These are phyloP conservation scores for Schizochytrium sp. DNA, from an alignment of 108 stramenopile genomes.

Conservation along the genomic window DNA sequence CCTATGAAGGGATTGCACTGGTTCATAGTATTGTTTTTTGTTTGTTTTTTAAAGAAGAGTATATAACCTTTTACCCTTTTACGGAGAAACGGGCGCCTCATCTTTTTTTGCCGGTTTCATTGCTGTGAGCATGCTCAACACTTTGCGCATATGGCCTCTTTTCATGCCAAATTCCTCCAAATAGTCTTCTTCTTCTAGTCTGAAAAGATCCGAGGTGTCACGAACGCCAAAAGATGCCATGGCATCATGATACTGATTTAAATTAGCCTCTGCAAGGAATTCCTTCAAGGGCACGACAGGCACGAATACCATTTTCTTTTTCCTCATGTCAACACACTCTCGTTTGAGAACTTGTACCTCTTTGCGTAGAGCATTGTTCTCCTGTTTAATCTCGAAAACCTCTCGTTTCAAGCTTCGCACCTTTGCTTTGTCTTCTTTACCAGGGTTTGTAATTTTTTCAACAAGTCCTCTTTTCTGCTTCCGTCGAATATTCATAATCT, in stretches of 20 bases:
- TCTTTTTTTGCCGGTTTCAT: not conserved
- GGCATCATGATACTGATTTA: slow-evolving; percentile 1
- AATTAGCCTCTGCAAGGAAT: not conserved
- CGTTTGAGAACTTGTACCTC: not conserved
- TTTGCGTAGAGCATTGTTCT: slow-evolving; percentile 36
- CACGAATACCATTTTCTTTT: slow-evolving; percentile 30
- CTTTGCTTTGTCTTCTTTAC: slow-evolving; percentile 34
- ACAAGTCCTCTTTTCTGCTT: slow-evolving; percentile 18
- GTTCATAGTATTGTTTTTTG: not conserved
- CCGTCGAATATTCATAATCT: not conserved
- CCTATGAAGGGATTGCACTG: not conserved
- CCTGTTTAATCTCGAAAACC: slow-evolving; percentile 41
- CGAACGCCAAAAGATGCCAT: slow-evolving; percentile 6
- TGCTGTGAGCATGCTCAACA: not conserved
- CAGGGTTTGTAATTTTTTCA: not conserved
- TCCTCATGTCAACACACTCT: not conserved
- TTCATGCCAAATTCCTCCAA: not conserved
- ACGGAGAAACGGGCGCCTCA: too few relatives aligned
- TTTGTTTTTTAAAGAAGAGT: slow-evolving; percentile 4
- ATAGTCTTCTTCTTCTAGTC: slow-evolving; percentile 51
- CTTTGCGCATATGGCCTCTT: slow-evolving; percentile 13
- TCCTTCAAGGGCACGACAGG: slow-evolving; percentile 39
- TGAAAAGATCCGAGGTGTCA: slow-evolving; percentile 7
- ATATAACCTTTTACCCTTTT: not conserved
- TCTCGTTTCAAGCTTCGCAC: not conserved